Base-by-base conservation (phyloP, 2,329 filamentous ascomycete species). In the Clonostachys sp. region DNA sequence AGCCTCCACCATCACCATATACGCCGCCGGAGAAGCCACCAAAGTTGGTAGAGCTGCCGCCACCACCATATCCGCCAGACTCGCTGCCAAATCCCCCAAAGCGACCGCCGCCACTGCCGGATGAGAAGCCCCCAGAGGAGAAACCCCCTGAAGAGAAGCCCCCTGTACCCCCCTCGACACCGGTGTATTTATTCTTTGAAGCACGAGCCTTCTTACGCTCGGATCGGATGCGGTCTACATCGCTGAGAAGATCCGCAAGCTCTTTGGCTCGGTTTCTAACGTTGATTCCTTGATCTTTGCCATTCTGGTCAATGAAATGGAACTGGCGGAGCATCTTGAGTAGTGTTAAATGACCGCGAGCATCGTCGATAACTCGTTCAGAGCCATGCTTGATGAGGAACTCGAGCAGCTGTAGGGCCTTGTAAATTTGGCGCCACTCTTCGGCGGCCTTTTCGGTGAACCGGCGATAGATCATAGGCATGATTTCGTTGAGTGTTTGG, bases 341-440 rank as follows among this genome's bases (percentile, higher is more conserved):
- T 10, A 97, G 83, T 14, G 92, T 95, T 51, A 99, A 83, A 66
- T 99, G 94, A 49, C 91, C 91, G 58, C 94, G 84, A 49, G 94
- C 94, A 70, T 99, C 94, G 68, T 99, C 94, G 55, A 99, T 92
- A 36, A 99, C 94, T 47, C 94, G 82, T 68, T 99, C 94, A 12
- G 94, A 97, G 52, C 94, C 94, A 67, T 99, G 94, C 76, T 99
- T 99, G 71, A 99, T 87, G 34, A 99, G 81, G 62, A 96, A 95
- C 67, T 99, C 92, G 63, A 99, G 86, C 48, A 99, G 79, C 77
- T 97, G 94, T 20, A 99, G 84, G 10, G 90, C 87, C 77, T 99
- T 99, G 80, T 99, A 99, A 63, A 99, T 99, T 68, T 99, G 94
- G 56, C 94, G 83, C 94, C 94, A 99, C 72, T 99, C 94, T 66